These are phyloP conservation scores for Colletotrichum theobromicola DNA, from an alignment of 2,329 filamentous ascomycete species.

Conservation along the genomic window DNA sequence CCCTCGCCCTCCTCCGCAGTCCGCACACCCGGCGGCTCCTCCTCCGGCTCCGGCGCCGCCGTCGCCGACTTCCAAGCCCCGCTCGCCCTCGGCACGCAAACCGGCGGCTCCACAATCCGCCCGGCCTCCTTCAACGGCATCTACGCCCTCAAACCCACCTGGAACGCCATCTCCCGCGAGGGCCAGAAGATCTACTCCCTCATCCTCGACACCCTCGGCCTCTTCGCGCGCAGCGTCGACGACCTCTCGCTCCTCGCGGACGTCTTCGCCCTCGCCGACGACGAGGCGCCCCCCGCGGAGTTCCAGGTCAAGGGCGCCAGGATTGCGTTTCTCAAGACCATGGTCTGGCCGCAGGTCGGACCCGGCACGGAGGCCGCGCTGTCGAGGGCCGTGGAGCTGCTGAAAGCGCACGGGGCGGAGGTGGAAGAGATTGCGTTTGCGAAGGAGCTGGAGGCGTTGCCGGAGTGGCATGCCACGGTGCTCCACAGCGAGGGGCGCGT, in stretches of 20 bases:
- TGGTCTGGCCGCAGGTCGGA: constrained; percentile 54
- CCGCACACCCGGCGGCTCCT: constrained; percentile 73
- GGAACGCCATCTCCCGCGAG: constrained; percentile 66
- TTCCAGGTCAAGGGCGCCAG: constrained; percentile 50
- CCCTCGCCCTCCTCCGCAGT: constrained; percentile 54
- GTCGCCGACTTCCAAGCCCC: constrained; percentile 70
- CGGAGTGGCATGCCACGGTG: constrained; percentile 57
- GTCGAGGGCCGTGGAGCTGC: constrained; percentile 40
- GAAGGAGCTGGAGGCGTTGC: constrained; percentile 49
- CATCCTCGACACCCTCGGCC: constrained; percentile 66
- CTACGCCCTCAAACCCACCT: constrained; percentile 71
- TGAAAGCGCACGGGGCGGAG: constrained; percentile 52
- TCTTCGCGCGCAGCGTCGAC: constrained; percentile 61
- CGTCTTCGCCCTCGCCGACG: constrained; percentile 59
- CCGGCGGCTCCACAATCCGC: constrained; percentile 66
- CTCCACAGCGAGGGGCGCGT: constrained; percentile 57
- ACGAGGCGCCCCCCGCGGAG: constrained; percentile 35
- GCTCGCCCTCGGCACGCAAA: constrained; percentile 68
- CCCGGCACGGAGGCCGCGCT: constrained; percentile 48
- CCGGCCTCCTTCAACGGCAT: constrained; percentile 70
- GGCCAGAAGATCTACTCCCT: constrained; percentile 64
- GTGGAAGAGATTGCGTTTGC: constrained; percentile 63
- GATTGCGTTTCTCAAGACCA: constrained; percentile 60
- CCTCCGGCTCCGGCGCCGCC: constrained; percentile 69
- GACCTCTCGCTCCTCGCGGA: constrained; percentile 63